Evolutionary conservation across 2,329 filamentous ascomycete species (phyloP).

Genomic region (Thermothelomyces thermophilus): DNA sequence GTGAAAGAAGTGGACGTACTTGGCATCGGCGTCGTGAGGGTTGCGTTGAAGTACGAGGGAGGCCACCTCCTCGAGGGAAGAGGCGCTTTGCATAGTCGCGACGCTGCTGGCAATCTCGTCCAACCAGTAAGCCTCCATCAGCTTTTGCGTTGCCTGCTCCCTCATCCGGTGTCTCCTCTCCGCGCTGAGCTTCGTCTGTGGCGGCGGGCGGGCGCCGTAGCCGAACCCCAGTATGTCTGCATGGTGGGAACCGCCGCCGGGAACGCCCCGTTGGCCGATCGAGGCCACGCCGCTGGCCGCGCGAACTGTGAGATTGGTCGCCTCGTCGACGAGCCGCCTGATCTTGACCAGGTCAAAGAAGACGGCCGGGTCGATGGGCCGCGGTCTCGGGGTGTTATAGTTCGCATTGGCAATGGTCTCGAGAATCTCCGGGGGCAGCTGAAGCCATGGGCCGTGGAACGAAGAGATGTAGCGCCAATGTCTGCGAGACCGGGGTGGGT

Average conservation of each 20-base stretch:
- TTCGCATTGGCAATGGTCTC: conserved; percentile 73
- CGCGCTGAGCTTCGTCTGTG: conserved; percentile 59
- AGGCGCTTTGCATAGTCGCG: conserved; percentile 75
- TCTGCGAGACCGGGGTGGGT: conserved; percentile 37
- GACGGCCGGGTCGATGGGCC: conserved; percentile 69
- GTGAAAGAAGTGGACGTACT: conserved; percentile 89
- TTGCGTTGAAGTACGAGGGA: conserved; percentile 64
- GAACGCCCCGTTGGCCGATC: conserved; percentile 51
- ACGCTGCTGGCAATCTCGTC: conserved; percentile 81
- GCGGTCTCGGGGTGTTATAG: conserved; percentile 68
- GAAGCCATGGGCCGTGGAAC: conserved; percentile 78
- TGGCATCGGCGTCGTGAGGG: conserved; percentile 63
- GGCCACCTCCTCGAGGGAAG: conserved; percentile 70
- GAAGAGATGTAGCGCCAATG: conserved; percentile 82
- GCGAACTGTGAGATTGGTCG: conserved; percentile 68
- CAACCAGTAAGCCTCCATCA: conserved; percentile 69
- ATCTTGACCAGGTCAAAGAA: conserved; percentile 84
- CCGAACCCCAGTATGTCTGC: conserved; percentile 44
- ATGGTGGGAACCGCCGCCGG: conserved; percentile 39
- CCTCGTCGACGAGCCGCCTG: conserved; percentile 70
- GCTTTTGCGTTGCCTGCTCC: conserved; percentile 71
- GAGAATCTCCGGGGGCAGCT: conserved; percentile 71
- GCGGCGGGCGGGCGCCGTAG: conserved; percentile 45
- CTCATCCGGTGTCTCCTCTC: conserved; percentile 74
- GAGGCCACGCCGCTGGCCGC: conserved; percentile 68